Conservation (phyloP, 1,284 basidiomycete species). For the Sphaerobolus stellatus region DNA sequence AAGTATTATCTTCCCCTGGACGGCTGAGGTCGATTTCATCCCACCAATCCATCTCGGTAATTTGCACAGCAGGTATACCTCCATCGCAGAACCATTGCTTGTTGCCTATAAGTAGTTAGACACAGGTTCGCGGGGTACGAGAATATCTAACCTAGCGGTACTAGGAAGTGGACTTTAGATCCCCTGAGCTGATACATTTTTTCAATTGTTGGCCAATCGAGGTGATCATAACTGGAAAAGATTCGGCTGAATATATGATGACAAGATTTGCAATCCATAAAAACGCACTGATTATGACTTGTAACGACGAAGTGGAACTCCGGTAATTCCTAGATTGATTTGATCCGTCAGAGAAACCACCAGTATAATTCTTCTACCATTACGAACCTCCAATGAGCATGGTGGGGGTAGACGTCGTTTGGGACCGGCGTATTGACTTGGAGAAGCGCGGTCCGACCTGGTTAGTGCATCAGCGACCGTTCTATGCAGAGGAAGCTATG, state of each 20-base stretch:
- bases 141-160: conserved; percentile 25
- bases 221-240: conserved; percentile 32
- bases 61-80: conserved; percentile 25
- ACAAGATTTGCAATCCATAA: background rate
- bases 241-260: background rate
- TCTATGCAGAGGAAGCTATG: background rate
- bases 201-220: conserved; percentile 29
- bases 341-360: background rate
- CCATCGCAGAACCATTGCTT: conserved; percentile 26
- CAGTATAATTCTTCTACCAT: background rate
- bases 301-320: conserved; percentile 33
- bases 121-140: background rate
- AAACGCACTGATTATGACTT: conserved; percentile 36
- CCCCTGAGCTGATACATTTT: conserved; percentile 21
- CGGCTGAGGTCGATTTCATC: conserved; percentile 18
- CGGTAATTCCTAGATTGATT: conserved; percentile 24
- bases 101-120: conserved; percentile 17
- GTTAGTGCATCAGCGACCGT: background rate
- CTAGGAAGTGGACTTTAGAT: conserved; percentile 26
- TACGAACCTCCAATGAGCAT: conserved; percentile 24
- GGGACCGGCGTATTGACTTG: conserved; percentile 27
- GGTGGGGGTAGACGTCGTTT: conserved; percentile 31
- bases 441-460: conserved; percentile 29
- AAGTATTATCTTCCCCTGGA: background rate
- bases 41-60: conserved; percentile 37